Percentiles rank a stretch among this genome's conserved stretches.
Evolutionary conservation across 2,329 filamentous ascomycete species (phyloP).

Genomic region (Penicillium sp.): DNA sequence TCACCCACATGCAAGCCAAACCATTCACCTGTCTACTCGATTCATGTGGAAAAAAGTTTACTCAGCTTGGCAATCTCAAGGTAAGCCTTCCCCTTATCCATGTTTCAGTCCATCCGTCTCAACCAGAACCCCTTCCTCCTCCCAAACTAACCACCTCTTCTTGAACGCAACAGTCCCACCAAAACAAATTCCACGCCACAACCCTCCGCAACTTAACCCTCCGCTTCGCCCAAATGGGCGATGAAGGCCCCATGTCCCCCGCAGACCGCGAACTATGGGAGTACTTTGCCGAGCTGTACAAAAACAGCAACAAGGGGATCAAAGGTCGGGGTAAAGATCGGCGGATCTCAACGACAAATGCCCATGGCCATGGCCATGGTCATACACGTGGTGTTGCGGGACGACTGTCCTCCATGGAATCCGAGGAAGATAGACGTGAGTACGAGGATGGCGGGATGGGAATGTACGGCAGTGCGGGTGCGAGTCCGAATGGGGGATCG

Average conservation of each 20-base stretch:
- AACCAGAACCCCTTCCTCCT: background rate
- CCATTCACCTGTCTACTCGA: conserved; percentile 81
- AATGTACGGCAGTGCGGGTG: conserved; percentile 28
- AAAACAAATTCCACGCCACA: conserved; percentile 88
- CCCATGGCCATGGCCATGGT: conserved; percentile 15
- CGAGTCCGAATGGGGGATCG: conserved; percentile 24
- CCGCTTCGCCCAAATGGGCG: conserved; percentile 68
- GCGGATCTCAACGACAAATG: conserved; percentile 39
- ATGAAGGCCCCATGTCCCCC: conserved; percentile 65
- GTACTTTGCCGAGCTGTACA: conserved; percentile 87
- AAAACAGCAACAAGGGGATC: conserved; percentile 98
- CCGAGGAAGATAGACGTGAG: conserved; percentile 32
- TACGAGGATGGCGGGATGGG: conserved; percentile 34
- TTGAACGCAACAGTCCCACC: conserved; percentile 66
- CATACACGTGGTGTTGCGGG: background rate
- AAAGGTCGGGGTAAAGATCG: conserved; percentile 90
- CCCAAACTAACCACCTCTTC: background rate
- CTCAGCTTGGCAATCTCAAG: conserved; percentile 90
- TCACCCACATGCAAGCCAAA: conserved; percentile 76
- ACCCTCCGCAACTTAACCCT: conserved; percentile 70
- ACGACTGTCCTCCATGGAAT: conserved; percentile 27
- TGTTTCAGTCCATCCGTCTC: no score
- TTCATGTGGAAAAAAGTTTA: conserved; percentile 84
- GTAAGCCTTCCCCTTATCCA: conserved; percentile 46
- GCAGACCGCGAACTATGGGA: conserved; percentile 78